These are phyloP conservation scores for Talaromyces adpressus DNA, from an alignment of 495 filamentous ascomycete genomes.

Conservation along the genomic window DNA sequence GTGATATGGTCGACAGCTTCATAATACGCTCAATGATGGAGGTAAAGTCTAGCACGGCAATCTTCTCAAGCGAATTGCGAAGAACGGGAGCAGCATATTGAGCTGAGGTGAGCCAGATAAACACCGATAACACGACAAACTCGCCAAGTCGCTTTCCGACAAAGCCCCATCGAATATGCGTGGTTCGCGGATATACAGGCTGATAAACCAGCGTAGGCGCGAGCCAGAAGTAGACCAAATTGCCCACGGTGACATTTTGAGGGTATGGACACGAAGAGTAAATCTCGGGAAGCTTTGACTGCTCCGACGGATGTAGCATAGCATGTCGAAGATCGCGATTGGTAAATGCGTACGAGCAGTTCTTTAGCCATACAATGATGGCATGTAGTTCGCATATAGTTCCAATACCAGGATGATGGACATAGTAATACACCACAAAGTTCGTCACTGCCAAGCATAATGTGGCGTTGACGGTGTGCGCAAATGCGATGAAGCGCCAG, in stretches of 20 bases:
- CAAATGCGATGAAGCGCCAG: conserved; percentile 70
- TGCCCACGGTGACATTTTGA: conserved; percentile 75
- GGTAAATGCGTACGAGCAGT: conserved; percentile 89
- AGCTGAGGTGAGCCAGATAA: conserved; percentile 88
- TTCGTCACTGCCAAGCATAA: conserved; percentile 76
- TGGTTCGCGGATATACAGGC: conserved; percentile 83
- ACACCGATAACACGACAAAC: conserved; percentile 62
- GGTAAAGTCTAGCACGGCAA: conserved; percentile 70
- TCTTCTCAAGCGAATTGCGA: conserved; percentile 79
- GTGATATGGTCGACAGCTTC: conserved; percentile 88
- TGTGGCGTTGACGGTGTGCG: conserved; percentile 77
- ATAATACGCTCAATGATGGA: conserved; percentile 83
- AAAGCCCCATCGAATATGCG: conserved; percentile 74
- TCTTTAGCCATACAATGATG: conserved; percentile 93
- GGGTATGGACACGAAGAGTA: conserved; percentile 86
- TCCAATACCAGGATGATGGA: conserved; percentile 90
- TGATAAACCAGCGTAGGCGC: conserved; percentile 96
- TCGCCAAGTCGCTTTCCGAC: conserved; percentile 77
- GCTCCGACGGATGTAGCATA: conserved; percentile 57
- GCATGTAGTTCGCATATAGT: conserved; percentile 86
- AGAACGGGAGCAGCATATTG: conserved; percentile 91
- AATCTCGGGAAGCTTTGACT: conserved; percentile 62
- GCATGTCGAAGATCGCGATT: conserved; percentile 93
- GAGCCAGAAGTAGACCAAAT: conserved; percentile 93
- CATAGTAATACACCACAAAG: conserved; percentile 75